These are phyloP conservation scores for Agrocybe praecox DNA, from an alignment of 768 basidiomycete species.

Conservation along the genomic window DNA sequence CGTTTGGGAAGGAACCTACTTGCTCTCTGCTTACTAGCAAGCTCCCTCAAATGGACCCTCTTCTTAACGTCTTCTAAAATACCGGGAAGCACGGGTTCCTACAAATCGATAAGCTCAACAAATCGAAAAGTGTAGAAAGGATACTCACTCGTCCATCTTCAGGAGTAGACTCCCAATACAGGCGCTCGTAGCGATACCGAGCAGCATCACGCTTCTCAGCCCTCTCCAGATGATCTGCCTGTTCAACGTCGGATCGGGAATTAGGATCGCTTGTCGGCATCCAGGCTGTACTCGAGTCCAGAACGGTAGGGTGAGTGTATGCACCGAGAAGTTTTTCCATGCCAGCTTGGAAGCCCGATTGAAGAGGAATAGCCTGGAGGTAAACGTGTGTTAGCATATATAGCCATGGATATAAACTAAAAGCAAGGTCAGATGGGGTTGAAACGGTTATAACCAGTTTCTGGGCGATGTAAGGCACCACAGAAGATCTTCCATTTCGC, in stretches of 20 bases:
- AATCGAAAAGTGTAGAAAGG: neutral
- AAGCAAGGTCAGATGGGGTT: constrained; percentile 66
- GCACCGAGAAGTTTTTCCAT: constrained; percentile 84
- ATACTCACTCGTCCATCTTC: constrained; percentile 63
- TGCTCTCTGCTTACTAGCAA: constrained; percentile 37
- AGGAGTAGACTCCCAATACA: constrained; percentile 79
- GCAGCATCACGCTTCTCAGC: constrained; percentile 55
- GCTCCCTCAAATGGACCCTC: constrained; percentile 32
- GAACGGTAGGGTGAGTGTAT: constrained; percentile 23
- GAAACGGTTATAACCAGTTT: constrained; percentile 63
- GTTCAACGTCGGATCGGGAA: constrained; percentile 49
- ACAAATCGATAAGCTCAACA: constrained; percentile 4
- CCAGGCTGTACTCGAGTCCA: constrained; percentile 3
- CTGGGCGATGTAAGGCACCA: constrained; percentile 65
- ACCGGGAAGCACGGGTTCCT: constrained; percentile 69
- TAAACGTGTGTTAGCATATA: neutral
- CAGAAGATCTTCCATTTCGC: constrained; percentile 62
- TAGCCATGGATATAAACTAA: constrained; percentile 3
- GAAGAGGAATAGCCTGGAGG: constrained; percentile 60
- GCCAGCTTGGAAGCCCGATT: constrained; percentile 76
- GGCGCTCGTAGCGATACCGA: constrained; percentile 65
- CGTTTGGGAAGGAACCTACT: constrained; percentile 40
- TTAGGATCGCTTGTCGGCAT: neutral
- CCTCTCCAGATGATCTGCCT: constrained; percentile 66
- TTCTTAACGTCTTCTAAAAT: constrained; percentile 51